Evolutionary conservation across 1,284 basidiomycete species (phyloP), one percentile per base, ranked within the genome.

Genomic region (Cryptococcus wingfieldii): DNA sequence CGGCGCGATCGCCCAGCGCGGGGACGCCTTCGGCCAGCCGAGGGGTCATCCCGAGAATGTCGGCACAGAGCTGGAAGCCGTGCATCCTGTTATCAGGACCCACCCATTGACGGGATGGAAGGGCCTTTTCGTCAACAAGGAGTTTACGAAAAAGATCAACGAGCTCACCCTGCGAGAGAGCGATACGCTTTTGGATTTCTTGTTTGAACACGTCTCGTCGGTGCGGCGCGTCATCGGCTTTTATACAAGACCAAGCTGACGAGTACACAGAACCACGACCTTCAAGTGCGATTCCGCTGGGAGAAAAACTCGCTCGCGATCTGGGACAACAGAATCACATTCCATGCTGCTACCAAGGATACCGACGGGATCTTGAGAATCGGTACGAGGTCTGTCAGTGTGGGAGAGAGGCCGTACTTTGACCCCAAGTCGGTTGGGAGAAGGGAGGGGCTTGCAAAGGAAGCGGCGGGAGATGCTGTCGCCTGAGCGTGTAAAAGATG

Each of bases 61-160:
- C 12, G 86, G 86, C 18, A 77, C 78, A 43, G 74, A 79, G 39
- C 76, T 89, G 38, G 77, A 76, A 10, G 82, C 87, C 34, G 84
- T 88, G 16, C 85, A 89, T 70, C 88, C 74, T 25, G 64, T 76
- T 23, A 60, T 71, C 47, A 55, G 74, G 38, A 64, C 64, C 27
- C 65, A 71, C 55, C 68, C 87, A n/a, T 82, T 81, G 1, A 90
- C 88, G 0, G 87, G 87, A 9, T 89, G 85, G 85, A 89, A 90
- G 80, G 83, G 82, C 54, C 71, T 89, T 61, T 89, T 84, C 63
- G 84, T 87, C 53, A 86, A 87, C 78, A 66, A 70, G 44, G 77
- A 58, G 1, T 88, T 88, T 76, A 87, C 84, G 1, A 82, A 79
- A 60, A 80, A 81, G 38, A 85, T 88, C 66, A 72, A 83, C 45